These are phyloP conservation scores for Crithidia acanthocephali DNA, from an alignment of 208 protist genomes.

Conservation along the genomic window DNA sequence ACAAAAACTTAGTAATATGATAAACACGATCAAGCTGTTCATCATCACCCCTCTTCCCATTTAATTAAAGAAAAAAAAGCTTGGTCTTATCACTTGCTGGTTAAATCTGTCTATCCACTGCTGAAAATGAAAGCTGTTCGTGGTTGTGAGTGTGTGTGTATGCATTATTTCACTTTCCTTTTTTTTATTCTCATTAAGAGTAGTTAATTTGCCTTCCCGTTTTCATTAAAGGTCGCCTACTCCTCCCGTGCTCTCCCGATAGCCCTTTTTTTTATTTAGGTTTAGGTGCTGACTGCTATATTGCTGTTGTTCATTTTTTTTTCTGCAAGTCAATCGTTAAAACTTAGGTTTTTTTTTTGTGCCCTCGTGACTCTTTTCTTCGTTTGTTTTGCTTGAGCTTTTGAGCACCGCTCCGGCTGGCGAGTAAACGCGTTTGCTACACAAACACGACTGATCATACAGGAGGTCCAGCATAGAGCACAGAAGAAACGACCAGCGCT, in stretches of 20 bases:
- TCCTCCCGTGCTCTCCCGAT: not conserved
- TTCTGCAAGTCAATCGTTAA: not conserved
- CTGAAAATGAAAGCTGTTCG: no score
- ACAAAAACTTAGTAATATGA: not conserved
- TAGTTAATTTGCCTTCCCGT: conserved; percentile 14
- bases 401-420: no score
- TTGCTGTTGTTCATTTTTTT: not conserved
- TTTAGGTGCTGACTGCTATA: not conserved
- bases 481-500: not conserved
- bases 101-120: not conserved
- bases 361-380: no score
- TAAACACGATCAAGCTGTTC: not conserved
- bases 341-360: not conserved
- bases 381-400: no score
- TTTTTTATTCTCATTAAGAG: conserved; percentile 12
- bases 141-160: no score
- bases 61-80: not conserved
- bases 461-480: no score
- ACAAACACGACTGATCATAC: no score
- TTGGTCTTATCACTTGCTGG: not conserved
- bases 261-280: not conserved
- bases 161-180: not conserved
- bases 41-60: not conserved
- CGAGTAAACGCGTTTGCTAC: no score
- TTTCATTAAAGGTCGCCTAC: conserved; percentile 6